Conservation (phyloP, 345 rosid genomes). For the Ceriops decandra region DNA sequence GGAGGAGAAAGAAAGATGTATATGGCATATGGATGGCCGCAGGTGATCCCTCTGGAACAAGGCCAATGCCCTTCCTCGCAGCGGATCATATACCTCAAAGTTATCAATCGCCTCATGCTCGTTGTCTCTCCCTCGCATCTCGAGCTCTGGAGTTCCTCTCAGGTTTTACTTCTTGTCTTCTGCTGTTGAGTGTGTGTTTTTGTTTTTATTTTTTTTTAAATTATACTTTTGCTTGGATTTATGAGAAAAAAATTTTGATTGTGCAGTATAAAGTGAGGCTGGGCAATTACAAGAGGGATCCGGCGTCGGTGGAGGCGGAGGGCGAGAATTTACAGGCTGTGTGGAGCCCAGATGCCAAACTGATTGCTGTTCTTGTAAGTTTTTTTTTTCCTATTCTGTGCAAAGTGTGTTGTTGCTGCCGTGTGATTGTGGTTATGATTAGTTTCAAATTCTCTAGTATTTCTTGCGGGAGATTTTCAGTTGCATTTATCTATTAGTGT, state of each 20-base stretch:
- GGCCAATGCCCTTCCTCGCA: constrained; percentile 71
- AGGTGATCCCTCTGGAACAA: constrained; percentile 76
- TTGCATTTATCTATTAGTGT: not conserved
- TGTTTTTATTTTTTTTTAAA: not conserved
- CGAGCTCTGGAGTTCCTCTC: constrained; percentile 88
- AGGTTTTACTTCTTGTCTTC: constrained; percentile 30
- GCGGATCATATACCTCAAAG: constrained; percentile 61
- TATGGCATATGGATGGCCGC: constrained; percentile 99
- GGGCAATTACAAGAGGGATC: constrained; percentile 81
- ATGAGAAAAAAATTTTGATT: not conserved
- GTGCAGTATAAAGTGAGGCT: constrained; percentile 81
- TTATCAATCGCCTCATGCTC: constrained; percentile 59
- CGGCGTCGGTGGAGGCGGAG: constrained; percentile 62
- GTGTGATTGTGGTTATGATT: not conserved
- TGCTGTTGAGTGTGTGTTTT: not conserved
- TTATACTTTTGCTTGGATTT: constrained; percentile 20
- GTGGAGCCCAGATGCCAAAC: constrained; percentile 87
- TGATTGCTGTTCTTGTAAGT: constrained; percentile 83
- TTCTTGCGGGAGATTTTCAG: not conserved
- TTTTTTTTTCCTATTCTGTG: not conserved
- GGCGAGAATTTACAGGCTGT: constrained; percentile 86
- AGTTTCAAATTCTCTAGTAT: not conserved
- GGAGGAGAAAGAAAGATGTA: constrained; percentile 50
- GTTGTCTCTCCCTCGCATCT: constrained; percentile 75
- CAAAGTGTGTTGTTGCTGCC: too few relatives aligned